Percentiles rank a stretch among this genome's conserved stretches.
Evolutionary conservation across 2,329 filamentous ascomycete species (phyloP).

Genomic region (Cordyceps cateniannulata): DNA sequence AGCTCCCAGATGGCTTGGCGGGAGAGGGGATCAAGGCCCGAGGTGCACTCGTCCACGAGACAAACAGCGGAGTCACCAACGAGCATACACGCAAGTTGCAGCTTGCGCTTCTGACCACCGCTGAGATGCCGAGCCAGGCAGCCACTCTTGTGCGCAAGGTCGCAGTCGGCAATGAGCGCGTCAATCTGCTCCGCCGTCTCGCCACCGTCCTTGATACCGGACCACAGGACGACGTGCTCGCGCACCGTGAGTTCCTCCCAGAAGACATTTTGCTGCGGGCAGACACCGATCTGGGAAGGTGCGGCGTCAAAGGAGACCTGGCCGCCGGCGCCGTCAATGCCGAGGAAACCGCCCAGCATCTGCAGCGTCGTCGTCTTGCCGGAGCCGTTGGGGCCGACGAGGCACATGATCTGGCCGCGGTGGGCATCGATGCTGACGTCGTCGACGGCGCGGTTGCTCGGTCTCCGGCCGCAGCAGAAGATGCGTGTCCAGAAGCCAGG

Average conservation of each 20-base stretch:
- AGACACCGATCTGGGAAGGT: conserved; percentile 42
- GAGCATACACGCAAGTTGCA: conserved; percentile 67
- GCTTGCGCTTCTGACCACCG: conserved; percentile 63
- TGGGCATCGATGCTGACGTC: conserved; percentile 52
- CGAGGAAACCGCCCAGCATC: conserved; percentile 58
- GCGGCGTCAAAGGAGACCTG: conserved; percentile 51
- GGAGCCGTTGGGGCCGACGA: conserved; percentile 63
- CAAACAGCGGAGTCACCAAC: conserved; percentile 61
- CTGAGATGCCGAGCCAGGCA: conserved; percentile 52
- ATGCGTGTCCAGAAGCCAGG: conserved; percentile 23
- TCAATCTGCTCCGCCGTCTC: conserved; percentile 41
- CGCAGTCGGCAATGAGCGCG: conserved; percentile 50
- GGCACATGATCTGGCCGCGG: conserved; percentile 56
- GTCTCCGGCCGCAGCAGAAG: conserved; percentile 22
- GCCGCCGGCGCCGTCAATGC: conserved; percentile 45
- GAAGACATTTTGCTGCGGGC: conserved; percentile 62
- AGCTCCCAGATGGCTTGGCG: conserved; percentile 66
- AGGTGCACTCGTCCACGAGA: conserved; percentile 64
- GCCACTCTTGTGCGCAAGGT: conserved; percentile 51
- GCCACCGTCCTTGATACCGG: conserved; percentile 45
- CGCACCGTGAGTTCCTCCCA: conserved; percentile 60
- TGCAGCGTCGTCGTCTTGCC: conserved; percentile 67
- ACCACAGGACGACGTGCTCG: conserved; percentile 60
- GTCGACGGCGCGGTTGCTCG: conserved; percentile 49
- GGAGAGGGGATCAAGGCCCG: conserved; percentile 60